phyloP scores from a whole-genome alignment of 2,329 filamentous ascomycete genomes.

The Nigrograna mackinnonii region DNA sequence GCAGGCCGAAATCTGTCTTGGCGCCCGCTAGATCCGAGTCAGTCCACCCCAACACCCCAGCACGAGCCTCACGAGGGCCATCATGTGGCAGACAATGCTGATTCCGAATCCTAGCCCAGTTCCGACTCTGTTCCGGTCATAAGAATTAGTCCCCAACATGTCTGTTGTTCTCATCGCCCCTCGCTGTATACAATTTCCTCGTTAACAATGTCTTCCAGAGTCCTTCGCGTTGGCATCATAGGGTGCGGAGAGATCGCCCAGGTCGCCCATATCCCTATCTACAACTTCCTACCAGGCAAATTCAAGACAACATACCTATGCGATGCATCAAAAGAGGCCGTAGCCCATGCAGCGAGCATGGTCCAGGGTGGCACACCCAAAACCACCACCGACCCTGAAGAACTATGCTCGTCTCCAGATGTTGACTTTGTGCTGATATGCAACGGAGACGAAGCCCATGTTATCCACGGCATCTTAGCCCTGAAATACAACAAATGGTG shows the following conservation, averaged over 20 bases:
- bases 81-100: too few relatives aligned
- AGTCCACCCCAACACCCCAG: too few relatives aligned
- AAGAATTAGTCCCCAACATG: background rate
- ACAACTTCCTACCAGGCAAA: slow-evolving; percentile 1
- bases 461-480: slow-evolving; percentile 53
- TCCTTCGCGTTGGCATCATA: slow-evolving; percentile 10
- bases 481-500: slow-evolving; percentile 58
- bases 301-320: slow-evolving; percentile 5
- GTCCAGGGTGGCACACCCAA: slow-evolving; percentile 2
- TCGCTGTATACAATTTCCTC: background rate
- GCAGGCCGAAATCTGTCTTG: too few relatives aligned
- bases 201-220: slow-evolving; percentile 12
- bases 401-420: slow-evolving; percentile 46
- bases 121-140: too few relatives aligned
- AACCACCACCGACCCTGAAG: slow-evolving; percentile 41
- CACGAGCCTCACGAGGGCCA: too few relatives aligned
- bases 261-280: slow-evolving; percentile 8
- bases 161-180: background rate
- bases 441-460: slow-evolving; percentile 59
- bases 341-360: slow-evolving; percentile 1
- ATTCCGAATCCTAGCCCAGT: too few relatives aligned
- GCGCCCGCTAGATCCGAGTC: too few relatives aligned
- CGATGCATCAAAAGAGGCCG: slow-evolving; percentile 3
- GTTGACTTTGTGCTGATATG: slow-evolving; percentile 59
- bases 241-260: slow-evolving; percentile 11